Conservation (phyloP, 345 rosid genomes). For the Salix brachista region DNA sequence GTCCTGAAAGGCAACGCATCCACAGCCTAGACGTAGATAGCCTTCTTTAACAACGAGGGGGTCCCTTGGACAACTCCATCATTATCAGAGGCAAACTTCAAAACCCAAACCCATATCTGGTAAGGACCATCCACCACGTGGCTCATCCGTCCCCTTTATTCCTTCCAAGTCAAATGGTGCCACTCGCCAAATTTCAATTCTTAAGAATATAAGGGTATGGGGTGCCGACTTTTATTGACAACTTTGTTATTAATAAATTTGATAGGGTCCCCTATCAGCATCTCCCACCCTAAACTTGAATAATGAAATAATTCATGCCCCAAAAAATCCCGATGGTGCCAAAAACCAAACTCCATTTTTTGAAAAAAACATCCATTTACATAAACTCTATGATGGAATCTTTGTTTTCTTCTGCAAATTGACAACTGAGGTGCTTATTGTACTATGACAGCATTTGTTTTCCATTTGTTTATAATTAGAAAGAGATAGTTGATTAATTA, state of each 20-base stretch:
- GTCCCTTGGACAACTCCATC: neutral
- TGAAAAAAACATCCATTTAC: constrained; percentile 7
- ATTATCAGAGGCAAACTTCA: neutral
- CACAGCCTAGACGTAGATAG: neutral
- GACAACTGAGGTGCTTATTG: neutral
- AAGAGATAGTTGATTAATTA: neutral
- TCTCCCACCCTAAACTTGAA: neutral
- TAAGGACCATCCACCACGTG: constrained; percentile 11
- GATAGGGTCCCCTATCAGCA: neutral
- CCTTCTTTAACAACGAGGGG: neutral
- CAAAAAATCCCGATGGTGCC: neutral
- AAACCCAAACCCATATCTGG: neutral
- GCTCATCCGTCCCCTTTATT: neutral
- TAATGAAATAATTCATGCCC: neutral
- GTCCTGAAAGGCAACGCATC: neutral
- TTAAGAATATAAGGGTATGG: too few species aligned
- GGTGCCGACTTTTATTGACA: neutral
- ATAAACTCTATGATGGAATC: neutral
- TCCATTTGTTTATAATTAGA: too few species aligned
- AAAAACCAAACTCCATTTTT: constrained; percentile 9
- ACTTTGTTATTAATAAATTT: neutral
- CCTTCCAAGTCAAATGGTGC: neutral
- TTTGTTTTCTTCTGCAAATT: neutral
- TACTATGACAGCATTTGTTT: too few species aligned
- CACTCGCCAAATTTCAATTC: neutral